These are phyloP conservation scores for Nakazawaea ishiwadae DNA, from an alignment of 805 yeast species.

Conservation along the genomic window DNA sequence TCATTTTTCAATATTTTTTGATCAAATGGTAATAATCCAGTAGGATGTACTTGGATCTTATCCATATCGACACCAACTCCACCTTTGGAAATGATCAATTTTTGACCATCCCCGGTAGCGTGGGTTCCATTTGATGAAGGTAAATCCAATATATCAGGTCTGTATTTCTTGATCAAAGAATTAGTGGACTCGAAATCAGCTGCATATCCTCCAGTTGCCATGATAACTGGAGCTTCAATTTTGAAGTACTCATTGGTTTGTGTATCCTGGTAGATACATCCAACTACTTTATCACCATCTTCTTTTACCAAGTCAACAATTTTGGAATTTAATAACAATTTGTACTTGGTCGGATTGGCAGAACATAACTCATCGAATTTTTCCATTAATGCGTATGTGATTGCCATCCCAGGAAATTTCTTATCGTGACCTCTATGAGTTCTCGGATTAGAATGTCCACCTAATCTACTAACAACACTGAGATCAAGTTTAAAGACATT, in stretches of 20 bases:
- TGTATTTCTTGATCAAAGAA: slow-evolving; percentile 47
- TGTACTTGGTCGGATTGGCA: slow-evolving; percentile 33
- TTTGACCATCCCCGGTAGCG: slow-evolving; percentile 63
- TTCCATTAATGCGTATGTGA: slow-evolving; percentile 49
- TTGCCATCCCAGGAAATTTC: slow-evolving; percentile 63
- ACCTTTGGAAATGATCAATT: slow-evolving; percentile 38
- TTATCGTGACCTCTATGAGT: slow-evolving; percentile 76
- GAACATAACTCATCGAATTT: slow-evolving; percentile 41
- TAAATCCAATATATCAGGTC: slow-evolving; percentile 52
- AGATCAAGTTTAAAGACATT: slow-evolving; percentile 57
- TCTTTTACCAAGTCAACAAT: slow-evolving; percentile 33
- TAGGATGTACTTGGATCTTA: slow-evolving; percentile 65
- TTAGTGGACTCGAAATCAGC: slow-evolving; percentile 48
- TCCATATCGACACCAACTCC: slow-evolving; percentile 60
- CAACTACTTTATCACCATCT: slow-evolving; percentile 19
- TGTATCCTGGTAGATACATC: slow-evolving; percentile 27
- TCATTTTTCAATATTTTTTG: slow-evolving; percentile 33
- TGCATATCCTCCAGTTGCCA: slow-evolving; percentile 66
- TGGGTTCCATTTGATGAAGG: slow-evolving; percentile 61
- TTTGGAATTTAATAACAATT: slow-evolving; percentile 26
- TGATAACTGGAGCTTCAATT: slow-evolving; percentile 50
- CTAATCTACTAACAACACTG: slow-evolving; percentile 66
- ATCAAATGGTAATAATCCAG: slow-evolving; percentile 54
- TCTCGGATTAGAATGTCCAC: slow-evolving; percentile 78
- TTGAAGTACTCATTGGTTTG: slow-evolving; percentile 18